Evolutionary conservation across 495 filamentous ascomycete species (phyloP).

Genomic region (Cetradonia linearis): DNA sequence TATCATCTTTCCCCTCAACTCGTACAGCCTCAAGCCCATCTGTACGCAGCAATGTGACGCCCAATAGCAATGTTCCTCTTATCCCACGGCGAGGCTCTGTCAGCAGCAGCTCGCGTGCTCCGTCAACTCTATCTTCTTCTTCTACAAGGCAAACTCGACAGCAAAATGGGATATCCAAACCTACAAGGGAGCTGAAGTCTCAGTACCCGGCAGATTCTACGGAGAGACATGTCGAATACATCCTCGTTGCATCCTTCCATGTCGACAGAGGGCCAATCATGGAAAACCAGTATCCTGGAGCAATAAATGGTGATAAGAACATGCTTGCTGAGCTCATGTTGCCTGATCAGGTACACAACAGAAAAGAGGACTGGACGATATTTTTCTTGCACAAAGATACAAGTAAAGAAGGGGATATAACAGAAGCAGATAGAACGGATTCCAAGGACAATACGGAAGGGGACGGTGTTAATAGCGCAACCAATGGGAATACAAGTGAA

Average conservation of each 20-base stretch:
- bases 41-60: conserved; percentile 39
- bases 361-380: conserved; percentile 97
- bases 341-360: conserved; percentile 89
- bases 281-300: conserved; percentile 92
- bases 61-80: conserved; percentile 44
- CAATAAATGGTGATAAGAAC: conserved; percentile 93
- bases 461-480: conserved; percentile 30
- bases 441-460: conserved; percentile 34
- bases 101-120: conserved; percentile 37
- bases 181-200: conserved; percentile 51
- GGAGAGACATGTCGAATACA: conserved; percentile 97
- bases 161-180: conserved; percentile 22
- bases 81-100: conserved; percentile 44
- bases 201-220: conserved; percentile 72
- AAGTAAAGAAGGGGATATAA: conserved; percentile 66
- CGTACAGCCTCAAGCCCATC: conserved; percentile 42
- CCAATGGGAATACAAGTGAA: conserved; percentile 31
- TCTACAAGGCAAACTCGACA: conserved; percentile 31
- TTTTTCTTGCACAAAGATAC: conserved; percentile 97
- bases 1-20: conserved; percentile 50
- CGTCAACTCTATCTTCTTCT: conserved; percentile 38
- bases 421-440: conserved; percentile 43
- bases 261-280: conserved; percentile 93
- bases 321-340: conserved; percentile 99
- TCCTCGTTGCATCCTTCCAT: conserved; percentile 96